Percentiles rank a stretch among this genome's conserved stretches.
Conservation (phyloP, 305 asterid species). For the Plantago lanceolata region DNA sequence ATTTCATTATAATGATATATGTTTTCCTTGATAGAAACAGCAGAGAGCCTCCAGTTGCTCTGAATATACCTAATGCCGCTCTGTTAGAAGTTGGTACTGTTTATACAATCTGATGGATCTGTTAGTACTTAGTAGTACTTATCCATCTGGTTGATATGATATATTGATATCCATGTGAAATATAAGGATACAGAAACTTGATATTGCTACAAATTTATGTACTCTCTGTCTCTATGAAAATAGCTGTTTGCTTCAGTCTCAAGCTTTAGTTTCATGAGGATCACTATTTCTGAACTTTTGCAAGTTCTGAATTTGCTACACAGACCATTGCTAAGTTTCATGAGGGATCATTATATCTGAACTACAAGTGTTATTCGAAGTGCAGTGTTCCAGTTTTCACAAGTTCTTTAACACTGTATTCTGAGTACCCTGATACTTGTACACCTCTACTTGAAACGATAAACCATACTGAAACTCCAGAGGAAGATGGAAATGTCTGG, state of each 20-base stretch:
- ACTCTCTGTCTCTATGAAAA: neutral
- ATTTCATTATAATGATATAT: constrained; percentile 43
- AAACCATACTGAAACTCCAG: no score
- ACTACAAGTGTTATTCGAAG: no score
- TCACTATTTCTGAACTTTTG: neutral
- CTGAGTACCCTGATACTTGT: no score
- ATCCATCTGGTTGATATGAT: no score
- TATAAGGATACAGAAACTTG: neutral
- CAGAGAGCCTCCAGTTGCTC: constrained; percentile 69
- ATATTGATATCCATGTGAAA: no score
- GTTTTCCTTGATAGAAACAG: constrained; percentile 70
- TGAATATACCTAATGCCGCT: constrained; percentile 86
- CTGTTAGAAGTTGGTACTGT: constrained; percentile 78
- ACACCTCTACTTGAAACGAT: no score
- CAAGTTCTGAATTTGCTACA: no score
- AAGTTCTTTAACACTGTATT: no score
- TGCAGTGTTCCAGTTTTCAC: no score
- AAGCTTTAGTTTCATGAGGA: neutral
- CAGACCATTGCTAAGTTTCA: no score
- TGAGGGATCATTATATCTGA: no score
- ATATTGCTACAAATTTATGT: neutral
- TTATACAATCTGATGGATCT: constrained; percentile 42
- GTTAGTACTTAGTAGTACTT: neutral
- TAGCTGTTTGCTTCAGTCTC: neutral
- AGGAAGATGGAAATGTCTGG: no score